A percentile compares a stretch with the other conserved stretches of the same genome.
phyloP scores from a whole-genome alignment of 139 green algal genomes.

The Coccomyxa sp. region DNA sequence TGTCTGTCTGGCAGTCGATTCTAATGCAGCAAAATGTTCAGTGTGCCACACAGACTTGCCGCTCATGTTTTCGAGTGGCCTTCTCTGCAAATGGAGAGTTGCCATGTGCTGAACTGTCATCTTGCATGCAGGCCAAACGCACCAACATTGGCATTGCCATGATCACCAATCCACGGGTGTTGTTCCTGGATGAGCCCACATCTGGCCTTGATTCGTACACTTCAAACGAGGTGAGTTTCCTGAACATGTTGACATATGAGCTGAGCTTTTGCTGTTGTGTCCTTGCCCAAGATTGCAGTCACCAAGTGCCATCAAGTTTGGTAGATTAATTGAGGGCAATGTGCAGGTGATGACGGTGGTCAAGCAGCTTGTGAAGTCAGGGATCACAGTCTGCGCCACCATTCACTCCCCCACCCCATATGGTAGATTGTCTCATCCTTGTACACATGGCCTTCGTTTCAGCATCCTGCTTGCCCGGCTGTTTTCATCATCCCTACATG shows the following conservation, averaged over 20 bases:
- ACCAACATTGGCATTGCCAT: slow-evolving; percentile 19
- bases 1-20: not conserved
- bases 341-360: slow-evolving; percentile 45
- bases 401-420: slow-evolving; percentile 56
- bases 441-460: not conserved
- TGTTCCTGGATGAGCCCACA: slow-evolving; percentile 34
- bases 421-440: not conserved
- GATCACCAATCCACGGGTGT: slow-evolving; percentile 27
- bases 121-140: slow-evolving; percentile 21
- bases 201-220: slow-evolving; percentile 64
- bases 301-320: not conserved
- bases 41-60: not conserved
- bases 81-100: not conserved
- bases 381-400: slow-evolving; percentile 63
- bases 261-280: not conserved
- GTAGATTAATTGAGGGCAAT: not conserved
- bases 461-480: not conserved
- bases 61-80: not conserved
- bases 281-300: not conserved
- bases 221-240: slow-evolving; percentile 39
- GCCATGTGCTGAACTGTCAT: not conserved
- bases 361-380: slow-evolving; percentile 32
- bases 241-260: not conserved
- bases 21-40: not conserved
- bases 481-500: too few relatives aligned